Evolutionary conservation across 345 rosid genomes (phyloP).

Genomic region (Reutealis trisperma): DNA sequence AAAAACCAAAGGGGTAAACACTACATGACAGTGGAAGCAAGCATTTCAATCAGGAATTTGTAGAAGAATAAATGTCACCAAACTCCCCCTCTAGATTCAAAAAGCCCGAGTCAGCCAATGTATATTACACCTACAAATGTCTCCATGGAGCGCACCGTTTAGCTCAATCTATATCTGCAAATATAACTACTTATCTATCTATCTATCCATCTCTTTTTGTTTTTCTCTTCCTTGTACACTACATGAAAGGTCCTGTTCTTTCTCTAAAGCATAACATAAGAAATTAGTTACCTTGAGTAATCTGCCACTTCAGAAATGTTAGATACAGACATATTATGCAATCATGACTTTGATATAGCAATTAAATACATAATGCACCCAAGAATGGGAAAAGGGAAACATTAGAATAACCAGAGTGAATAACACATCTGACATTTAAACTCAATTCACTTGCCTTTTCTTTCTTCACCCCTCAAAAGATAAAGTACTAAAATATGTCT

Average conservation of each 20-base stretch:
- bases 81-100: not conserved
- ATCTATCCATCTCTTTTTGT: no score
- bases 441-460: not conserved
- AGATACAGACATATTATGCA: not conserved
- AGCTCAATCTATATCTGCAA: not conserved
- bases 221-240: not conserved
- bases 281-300: not conserved
- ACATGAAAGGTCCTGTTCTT: not conserved
- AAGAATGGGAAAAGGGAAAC: not conserved
- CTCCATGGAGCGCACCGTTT: not conserved
- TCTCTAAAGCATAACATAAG: not conserved
- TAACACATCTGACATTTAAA: not conserved
- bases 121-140: not conserved
- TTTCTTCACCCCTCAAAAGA: not conserved
- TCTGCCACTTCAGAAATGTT: not conserved
- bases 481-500: not conserved
- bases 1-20: not conserved
- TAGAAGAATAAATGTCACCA: not conserved
- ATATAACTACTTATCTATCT: not conserved
- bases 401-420: not conserved
- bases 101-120: not conserved
- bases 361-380: not conserved
- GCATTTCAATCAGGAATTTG: not conserved
- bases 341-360: not conserved
- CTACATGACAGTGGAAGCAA: not conserved